Conservation (phyloP, 2,329 filamentous ascomycete species). For the Xylaria arbuscula region DNA sequence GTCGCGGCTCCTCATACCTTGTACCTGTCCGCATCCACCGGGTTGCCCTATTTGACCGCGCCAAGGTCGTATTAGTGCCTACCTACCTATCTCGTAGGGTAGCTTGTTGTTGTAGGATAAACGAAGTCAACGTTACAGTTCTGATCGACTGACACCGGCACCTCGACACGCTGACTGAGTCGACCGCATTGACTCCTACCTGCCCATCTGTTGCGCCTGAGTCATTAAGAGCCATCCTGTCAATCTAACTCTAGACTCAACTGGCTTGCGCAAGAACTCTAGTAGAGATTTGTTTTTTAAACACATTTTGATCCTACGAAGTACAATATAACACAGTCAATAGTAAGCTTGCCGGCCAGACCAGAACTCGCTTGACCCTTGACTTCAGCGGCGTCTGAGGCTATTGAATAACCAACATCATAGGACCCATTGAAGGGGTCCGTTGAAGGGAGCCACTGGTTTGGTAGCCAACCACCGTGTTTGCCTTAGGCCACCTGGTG, state of each 20-base stretch:
- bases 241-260: neutral
- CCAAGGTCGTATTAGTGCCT: neutral
- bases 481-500: conserved; percentile 33
- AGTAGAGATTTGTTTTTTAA: neutral
- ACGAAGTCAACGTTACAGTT: conserved; percentile 47
- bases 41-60: conserved; percentile 21
- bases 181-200: neutral
- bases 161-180: neutral
- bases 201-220: neutral
- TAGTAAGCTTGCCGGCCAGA: conserved; percentile 7
- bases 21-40: conserved; percentile 21
- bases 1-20: neutral
- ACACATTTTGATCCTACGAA: neutral
- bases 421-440: conserved; percentile 14
- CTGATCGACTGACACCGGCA: conserved; percentile 8
- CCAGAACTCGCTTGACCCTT: neutral
- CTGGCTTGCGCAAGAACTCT: neutral
- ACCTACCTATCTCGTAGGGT: conserved; percentile 4
- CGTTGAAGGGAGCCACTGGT: conserved; percentile 32
- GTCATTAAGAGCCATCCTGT: neutral
- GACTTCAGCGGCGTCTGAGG: neutral
- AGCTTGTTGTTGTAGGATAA: conserved; percentile 22
- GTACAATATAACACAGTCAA: neutral
- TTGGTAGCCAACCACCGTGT: conserved; percentile 35
- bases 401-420: neutral